phyloP scores from a whole-genome alignment of 1,284 basidiomycete species.

The Pyrrhoderma noxium region DNA sequence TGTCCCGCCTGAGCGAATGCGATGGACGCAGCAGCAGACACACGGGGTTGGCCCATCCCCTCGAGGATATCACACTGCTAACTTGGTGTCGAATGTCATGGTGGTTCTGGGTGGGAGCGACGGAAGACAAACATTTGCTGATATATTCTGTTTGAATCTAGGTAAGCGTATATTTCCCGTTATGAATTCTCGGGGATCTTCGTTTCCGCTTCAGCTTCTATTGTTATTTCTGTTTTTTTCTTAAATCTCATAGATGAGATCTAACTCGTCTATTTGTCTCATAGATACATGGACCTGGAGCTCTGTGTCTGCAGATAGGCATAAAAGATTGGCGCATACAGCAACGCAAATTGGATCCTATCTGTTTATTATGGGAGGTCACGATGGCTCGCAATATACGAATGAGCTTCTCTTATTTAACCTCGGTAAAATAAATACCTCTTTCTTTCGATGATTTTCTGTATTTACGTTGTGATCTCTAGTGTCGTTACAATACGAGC shows the following conservation, averaged over 20 bases:
- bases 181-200: background rate
- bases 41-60: slow-evolving; percentile 50
- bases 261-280: background rate
- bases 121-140: slow-evolving; percentile 73
- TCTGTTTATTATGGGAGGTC: slow-evolving; percentile 84
- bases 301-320: slow-evolving; percentile 47
- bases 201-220: background rate
- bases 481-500: slow-evolving; percentile 63
- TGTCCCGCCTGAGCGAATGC: slow-evolving; percentile 39
- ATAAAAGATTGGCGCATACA: slow-evolving; percentile 79
- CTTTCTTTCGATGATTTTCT: slow-evolving; percentile 18
- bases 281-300: slow-evolving; percentile 69
- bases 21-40: slow-evolving; percentile 57
- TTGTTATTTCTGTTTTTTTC: background rate
- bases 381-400: slow-evolving; percentile 74
- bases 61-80: slow-evolving; percentile 88
- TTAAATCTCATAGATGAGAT: background rate
- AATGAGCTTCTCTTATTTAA: slow-evolving; percentile 82
- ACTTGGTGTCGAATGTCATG: slow-evolving; percentile 80
- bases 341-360: slow-evolving; percentile 91
- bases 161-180: slow-evolving; percentile 39
- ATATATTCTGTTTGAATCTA: slow-evolving; percentile 82
- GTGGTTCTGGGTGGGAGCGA: slow-evolving; percentile 78
- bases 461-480: slow-evolving; percentile 28
- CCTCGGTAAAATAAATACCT: slow-evolving; percentile 55